phyloP scores from a whole-genome alignment of 2,329 filamentous ascomycete species.

The Macrophomina tecta region DNA sequence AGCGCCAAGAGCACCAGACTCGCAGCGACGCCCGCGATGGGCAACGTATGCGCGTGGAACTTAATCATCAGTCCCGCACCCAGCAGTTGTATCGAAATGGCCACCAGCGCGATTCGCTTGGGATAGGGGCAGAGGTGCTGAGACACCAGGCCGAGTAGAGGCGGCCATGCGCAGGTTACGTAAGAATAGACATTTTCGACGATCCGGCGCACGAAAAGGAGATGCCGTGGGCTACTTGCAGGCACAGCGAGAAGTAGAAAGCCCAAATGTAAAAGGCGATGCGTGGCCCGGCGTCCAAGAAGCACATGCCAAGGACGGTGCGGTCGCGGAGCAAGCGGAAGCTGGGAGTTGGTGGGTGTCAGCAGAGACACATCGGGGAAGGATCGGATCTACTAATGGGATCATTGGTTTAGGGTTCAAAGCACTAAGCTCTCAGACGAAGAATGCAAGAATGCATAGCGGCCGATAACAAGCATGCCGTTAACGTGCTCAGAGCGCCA shows the following conservation, averaged over 20 bases:
- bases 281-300: conserved; percentile 46
- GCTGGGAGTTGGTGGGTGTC: too few species aligned
- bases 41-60: not conserved
- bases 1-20: too few species aligned
- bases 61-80: not conserved
- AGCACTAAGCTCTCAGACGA: conserved; percentile 48
- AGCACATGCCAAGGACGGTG: conserved; percentile 60
- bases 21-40: not conserved
- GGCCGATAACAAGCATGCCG: conserved; percentile 49
- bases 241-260: conserved; percentile 41
- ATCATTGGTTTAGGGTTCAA: conserved; percentile 44
- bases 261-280: conserved; percentile 42
- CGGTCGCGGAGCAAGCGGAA: conserved; percentile 55
- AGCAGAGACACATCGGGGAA: too few species aligned
- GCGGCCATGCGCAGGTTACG: conserved; percentile 30
- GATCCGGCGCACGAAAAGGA: conserved; percentile 30
- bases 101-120: not conserved
- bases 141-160: conserved; percentile 31
- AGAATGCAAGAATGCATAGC: conserved; percentile 44
- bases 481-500: conserved; percentile 50
- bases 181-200: conserved; percentile 28
- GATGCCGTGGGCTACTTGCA: conserved; percentile 39
- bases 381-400: conserved; percentile 29
- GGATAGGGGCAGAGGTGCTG: not conserved
- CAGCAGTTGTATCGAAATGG: not conserved